Evolutionary conservation across 192 early-diverging fungal species (phyloP).

Genomic region (Coemansia furcata): DNA sequence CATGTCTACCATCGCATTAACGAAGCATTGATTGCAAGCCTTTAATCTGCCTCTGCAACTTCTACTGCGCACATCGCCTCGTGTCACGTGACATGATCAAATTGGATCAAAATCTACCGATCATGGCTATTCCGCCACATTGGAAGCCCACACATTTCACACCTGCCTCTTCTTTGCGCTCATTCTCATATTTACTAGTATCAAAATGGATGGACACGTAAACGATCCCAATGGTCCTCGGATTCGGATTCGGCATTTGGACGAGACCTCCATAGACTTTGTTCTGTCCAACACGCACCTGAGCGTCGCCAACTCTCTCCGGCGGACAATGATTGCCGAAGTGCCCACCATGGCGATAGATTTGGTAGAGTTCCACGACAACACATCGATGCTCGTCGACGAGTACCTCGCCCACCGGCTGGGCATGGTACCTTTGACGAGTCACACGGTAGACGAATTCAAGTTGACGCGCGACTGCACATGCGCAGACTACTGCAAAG

Average conservation of each 20-base stretch:
- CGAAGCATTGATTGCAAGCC: not conserved
- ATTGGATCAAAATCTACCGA: not conserved
- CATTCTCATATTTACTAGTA: not conserved
- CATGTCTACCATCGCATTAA: not conserved
- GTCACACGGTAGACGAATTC: constrained; percentile 72
- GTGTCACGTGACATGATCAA: not conserved
- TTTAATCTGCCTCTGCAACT: not conserved
- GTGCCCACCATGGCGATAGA: constrained; percentile 99
- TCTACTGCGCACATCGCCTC: not conserved
- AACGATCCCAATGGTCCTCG: constrained; percentile 34
- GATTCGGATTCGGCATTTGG: constrained; percentile 47
- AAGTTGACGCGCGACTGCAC: constrained; percentile 80
- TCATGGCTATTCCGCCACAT: not conserved
- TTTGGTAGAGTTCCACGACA: constrained; percentile 90
- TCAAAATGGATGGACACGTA: constrained; percentile 21
- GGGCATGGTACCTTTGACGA: constrained; percentile 89
- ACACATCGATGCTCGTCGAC: constrained; percentile 91
- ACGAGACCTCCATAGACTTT: constrained; percentile 61
- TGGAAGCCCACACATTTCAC: not conserved
- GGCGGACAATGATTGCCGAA: constrained; percentile 96
- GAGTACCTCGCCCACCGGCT: constrained; percentile 95
- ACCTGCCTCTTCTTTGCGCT: not conserved
- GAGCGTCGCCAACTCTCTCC: constrained; percentile 83
- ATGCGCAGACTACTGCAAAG: constrained; percentile 77
- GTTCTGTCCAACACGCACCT: constrained; percentile 81